These are phyloP conservation scores for Pichia sp. DNA, from an alignment of 1,139 yeast species.

Conservation along the genomic window DNA sequence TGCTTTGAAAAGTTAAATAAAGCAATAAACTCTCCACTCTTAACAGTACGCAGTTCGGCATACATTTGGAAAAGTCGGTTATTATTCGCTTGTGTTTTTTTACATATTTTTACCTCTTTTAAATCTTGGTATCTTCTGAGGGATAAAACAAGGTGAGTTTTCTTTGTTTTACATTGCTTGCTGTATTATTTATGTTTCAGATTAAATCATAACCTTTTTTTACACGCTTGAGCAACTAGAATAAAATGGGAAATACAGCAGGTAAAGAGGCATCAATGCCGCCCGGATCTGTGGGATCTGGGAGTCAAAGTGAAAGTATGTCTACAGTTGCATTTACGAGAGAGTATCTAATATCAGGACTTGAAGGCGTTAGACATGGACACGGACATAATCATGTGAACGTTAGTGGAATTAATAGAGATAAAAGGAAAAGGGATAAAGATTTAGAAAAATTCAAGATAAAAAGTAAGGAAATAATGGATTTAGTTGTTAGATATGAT, in stretches of 20 bases:
- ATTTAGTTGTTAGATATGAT: conserved; percentile 49
- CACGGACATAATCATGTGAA: background rate
- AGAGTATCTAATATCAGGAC: conserved; percentile 16
- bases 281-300: background rate
- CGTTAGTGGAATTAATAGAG: background rate
- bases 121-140: no score
- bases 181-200: no score
- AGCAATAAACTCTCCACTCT: no score
- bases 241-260: conserved; percentile 21
- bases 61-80: no score
- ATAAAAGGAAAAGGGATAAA: conserved; percentile 20
- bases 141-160: no score
- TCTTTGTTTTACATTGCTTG: no score
- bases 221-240: no score
- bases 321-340: conserved; percentile 16
- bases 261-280: conserved; percentile 19
- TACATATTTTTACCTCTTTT: no score
- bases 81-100: no score
- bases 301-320: background rate
- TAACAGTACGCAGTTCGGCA: no score
- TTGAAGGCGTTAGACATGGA: background rate
- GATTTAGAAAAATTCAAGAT: conserved; percentile 41
- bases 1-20: no score
- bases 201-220: no score
- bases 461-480: conserved; percentile 48